Percentiles rank a stretch among this genome's conserved stretches.
phyloP scores from a whole-genome alignment of 2,329 filamentous ascomycete species.

The Fusarium sp. region DNA sequence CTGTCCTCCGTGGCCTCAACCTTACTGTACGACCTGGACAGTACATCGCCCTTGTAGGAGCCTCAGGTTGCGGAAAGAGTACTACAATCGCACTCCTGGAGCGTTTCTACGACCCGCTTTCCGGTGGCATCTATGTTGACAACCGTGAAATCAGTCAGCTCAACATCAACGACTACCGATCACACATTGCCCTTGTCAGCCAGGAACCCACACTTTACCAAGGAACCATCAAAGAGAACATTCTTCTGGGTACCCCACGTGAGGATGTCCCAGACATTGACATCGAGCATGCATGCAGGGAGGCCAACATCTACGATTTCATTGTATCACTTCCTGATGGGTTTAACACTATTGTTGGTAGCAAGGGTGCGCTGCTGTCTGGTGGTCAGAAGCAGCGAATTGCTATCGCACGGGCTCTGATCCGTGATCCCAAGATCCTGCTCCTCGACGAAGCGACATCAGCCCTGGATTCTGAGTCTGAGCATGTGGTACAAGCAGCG shows the following conservation, averaged over 20 bases:
- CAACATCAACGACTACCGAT: constrained; percentile 88
- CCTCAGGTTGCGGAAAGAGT: constrained; percentile 92
- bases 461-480: constrained; percentile 79
- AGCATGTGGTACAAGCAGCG: constrained; percentile 83
- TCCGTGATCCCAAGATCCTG: constrained; percentile 90
- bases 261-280: constrained; percentile 76
- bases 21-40: constrained; percentile 79
- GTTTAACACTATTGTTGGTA: constrained; percentile 86
- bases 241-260: constrained; percentile 78
- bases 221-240: constrained; percentile 90
- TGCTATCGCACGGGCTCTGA: constrained; percentile 89
- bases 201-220: constrained; percentile 97
- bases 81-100: constrained; percentile 93
- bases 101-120: constrained; percentile 91
- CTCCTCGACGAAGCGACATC: constrained; percentile 85
- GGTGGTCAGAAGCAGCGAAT: constrained; percentile 96
- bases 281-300: constrained; percentile 82
- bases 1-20: constrained; percentile 88
- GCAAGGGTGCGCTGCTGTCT: constrained; percentile 84
- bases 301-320: constrained; percentile 94
- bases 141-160: constrained; percentile 82
- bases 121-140: constrained; percentile 84
- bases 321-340: constrained; percentile 87
- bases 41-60: constrained; percentile 91
- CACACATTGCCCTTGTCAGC: constrained; percentile 85